phyloP scores from a whole-genome alignment of 306 rosid genomes.

The Heteromeles arbutifolia region DNA sequence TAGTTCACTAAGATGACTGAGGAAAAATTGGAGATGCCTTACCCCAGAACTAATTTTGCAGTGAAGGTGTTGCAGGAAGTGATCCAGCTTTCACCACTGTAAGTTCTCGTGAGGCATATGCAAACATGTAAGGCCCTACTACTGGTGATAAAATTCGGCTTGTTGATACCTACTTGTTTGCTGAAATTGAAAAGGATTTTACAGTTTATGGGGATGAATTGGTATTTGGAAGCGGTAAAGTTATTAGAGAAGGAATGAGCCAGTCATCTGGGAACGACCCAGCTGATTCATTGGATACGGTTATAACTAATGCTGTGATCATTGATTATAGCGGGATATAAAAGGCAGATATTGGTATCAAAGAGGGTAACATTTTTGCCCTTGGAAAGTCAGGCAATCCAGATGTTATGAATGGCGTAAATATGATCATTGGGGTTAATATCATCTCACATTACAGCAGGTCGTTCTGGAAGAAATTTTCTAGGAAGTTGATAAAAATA shows the following conservation, averaged over 20 bases:
- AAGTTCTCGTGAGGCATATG: slow-evolving; percentile 66
- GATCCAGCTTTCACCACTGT: slow-evolving; percentile 38
- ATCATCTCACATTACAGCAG: slow-evolving; percentile 13
- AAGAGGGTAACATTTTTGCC: slow-evolving; percentile 43
- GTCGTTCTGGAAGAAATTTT: no score
- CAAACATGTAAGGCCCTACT: slow-evolving; percentile 87
- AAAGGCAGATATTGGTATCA: slow-evolving; percentile 89
- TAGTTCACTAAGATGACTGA: slow-evolving; percentile 9
- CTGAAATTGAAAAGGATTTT: slow-evolving; percentile 76
- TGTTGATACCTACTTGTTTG: slow-evolving; percentile 81
- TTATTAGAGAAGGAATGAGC: slow-evolving; percentile 92
- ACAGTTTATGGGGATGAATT: slow-evolving; percentile 82
- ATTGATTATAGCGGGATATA: slow-evolving; percentile 78
- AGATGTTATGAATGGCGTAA: slow-evolving; percentile 57
- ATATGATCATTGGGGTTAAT: slow-evolving; percentile 71
- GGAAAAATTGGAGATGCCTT: slow-evolving; percentile 17
- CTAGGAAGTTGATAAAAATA: slow-evolving; percentile 9
- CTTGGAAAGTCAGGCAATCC: slow-evolving; percentile 95
- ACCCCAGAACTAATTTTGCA: slow-evolving; percentile 43
- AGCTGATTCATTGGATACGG: slow-evolving; percentile 56
- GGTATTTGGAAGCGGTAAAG: slow-evolving; percentile 94
- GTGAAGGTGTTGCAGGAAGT: slow-evolving; percentile 68
- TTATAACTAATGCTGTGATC: slow-evolving; percentile 77
- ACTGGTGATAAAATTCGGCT: slow-evolving; percentile 87
- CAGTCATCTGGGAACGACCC: slow-evolving; percentile 55